Percentiles rank a stretch among this genome's conserved stretches.
phyloP scores from a whole-genome alignment of 176 grass and related monocot species.

The Urochloa ruziziensis region DNA sequence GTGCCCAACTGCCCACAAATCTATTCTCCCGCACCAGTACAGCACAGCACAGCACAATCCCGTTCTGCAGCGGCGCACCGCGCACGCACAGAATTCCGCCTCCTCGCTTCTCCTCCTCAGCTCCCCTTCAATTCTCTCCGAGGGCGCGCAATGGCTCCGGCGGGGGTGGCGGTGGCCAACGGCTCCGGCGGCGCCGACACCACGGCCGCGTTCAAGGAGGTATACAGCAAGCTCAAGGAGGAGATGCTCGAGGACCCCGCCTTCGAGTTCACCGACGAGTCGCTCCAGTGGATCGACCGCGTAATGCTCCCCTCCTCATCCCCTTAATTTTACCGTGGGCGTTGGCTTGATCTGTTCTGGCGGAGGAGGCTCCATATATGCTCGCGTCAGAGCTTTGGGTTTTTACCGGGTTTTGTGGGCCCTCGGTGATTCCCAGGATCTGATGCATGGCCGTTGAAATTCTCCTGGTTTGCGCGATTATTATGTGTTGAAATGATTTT shows the following conservation, averaged over 20 bases:
- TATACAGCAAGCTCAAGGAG: conserved; percentile 70
- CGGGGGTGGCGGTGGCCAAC: conserved; percentile 33
- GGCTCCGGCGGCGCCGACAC: conserved; percentile 34
- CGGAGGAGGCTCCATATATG: neutral
- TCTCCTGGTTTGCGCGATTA: neutral
- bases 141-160: conserved; percentile 19
- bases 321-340: neutral
- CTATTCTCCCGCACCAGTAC: neutral
- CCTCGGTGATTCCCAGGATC: conserved; percentile 7
- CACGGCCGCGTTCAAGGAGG: conserved; percentile 59
- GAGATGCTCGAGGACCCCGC: conserved; percentile 89
- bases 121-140: neutral
- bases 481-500: neutral
- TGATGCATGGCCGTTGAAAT: neutral
- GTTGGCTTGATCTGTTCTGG: conserved; percentile 16
- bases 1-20: neutral
- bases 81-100: neutral
- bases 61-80: neutral
- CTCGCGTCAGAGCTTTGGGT: neutral
- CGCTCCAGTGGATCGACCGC: conserved; percentile 87
- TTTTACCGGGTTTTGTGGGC: neutral
- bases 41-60: neutral
- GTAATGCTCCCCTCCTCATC: conserved; percentile 36
- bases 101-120: conserved; percentile 1
- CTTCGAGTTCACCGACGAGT: conserved; percentile 95